Base-by-base conservation (phyloP, 108 stramenopile genomes). In the Cyclostephanos tholiformis region DNA sequence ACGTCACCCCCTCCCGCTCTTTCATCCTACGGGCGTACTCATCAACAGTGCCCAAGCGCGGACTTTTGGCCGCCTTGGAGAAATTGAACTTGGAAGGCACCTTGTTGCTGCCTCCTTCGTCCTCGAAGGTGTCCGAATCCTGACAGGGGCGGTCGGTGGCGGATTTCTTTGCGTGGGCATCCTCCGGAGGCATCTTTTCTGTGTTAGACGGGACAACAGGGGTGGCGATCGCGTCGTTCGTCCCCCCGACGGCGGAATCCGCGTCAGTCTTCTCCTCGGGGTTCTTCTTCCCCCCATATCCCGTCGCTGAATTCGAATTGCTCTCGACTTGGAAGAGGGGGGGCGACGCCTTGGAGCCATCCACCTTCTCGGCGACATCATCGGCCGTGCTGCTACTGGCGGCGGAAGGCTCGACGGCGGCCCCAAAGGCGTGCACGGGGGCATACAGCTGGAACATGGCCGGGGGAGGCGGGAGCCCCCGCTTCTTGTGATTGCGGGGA, bases 11-110 rank as follows among this genome's bases (percentile, higher is more conserved):
- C 58, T 61, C 66, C 48, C 32, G 30, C 22, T 71, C 70, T 32
- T 29, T 29, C 62, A 64, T 38, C 41, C 60, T 43, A 14, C 64
- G 63, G 22, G 72, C 63, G 52, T 73, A 73, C 20, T 62, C 72
- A 29, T 48, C 60, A 9, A 52, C 72, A 9, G 46, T 51, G 6
- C 49, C 72, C 72, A 63, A 64, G 48, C 72, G 62, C 0, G 72
- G 72, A 38, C 69, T 26, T 48, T 71, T 71, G 29, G 69, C 41
- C 56, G 41, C 39, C 38, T 53, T 5, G 20, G 52, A 4, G 25
- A 53, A 53, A 25, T 53, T 17, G 20, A 20, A 8, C 52, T 53
- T 53, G 41, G 41, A 1, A 41, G 4, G 41, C 8, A 10, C 29
- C 6, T 35, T 19, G 1, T 61, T 36, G 19, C 2, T 17, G 55